Evolutionary conservation across 257 asterid genomes (phyloP).

Genomic region (Eucommia ulmoides): DNA sequence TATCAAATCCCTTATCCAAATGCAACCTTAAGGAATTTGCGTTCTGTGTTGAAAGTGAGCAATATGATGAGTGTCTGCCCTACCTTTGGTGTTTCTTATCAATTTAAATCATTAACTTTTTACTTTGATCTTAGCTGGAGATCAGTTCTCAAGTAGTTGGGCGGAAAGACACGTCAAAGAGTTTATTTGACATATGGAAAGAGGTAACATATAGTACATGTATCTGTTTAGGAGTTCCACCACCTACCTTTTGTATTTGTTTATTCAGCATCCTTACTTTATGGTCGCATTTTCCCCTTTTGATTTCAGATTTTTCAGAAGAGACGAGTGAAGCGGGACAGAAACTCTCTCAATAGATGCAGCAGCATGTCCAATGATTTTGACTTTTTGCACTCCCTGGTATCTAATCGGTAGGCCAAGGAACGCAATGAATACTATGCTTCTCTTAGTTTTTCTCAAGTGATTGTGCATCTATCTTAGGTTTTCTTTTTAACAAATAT

Average conservation of each 20-base stretch:
- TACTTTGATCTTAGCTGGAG: slow-evolving; percentile 44
- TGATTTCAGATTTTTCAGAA: slow-evolving; percentile 69
- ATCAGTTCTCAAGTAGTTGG: slow-evolving; percentile 94
- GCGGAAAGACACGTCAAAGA: slow-evolving; percentile 65
- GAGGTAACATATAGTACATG: slow-evolving; percentile 38
- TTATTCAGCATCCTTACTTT: slow-evolving; percentile 6
- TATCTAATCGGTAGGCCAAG: slow-evolving; percentile 66
- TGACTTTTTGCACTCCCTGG: slow-evolving; percentile 57
- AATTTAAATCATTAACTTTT: slow-evolving; percentile 7
- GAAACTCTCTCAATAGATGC: slow-evolving; percentile 28
- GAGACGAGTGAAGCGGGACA: slow-evolving; percentile 42
- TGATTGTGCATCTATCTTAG: slow-evolving; percentile 13
- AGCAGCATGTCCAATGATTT: slow-evolving; percentile 39
- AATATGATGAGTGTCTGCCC: too few relatives aligned
- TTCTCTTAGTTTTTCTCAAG: slow-evolving; percentile 10
- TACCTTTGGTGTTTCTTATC: slow-evolving; percentile 9
- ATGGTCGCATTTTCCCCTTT: not conserved
- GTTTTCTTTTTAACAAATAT: slow-evolving; percentile 14
- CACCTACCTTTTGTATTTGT: slow-evolving; percentile 11
- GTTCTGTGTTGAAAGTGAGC: too few relatives aligned
- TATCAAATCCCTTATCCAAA: too few relatives aligned
- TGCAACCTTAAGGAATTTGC: too few relatives aligned
- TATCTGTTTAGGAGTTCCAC: slow-evolving; percentile 8
- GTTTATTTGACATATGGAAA: slow-evolving; percentile 93
- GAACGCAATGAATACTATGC: not conserved